Evolutionary conservation across 306 rosid genomes (phyloP), one percentile per base, ranked within the genome.

Genomic region (Macrotyloma uniflorum): DNA sequence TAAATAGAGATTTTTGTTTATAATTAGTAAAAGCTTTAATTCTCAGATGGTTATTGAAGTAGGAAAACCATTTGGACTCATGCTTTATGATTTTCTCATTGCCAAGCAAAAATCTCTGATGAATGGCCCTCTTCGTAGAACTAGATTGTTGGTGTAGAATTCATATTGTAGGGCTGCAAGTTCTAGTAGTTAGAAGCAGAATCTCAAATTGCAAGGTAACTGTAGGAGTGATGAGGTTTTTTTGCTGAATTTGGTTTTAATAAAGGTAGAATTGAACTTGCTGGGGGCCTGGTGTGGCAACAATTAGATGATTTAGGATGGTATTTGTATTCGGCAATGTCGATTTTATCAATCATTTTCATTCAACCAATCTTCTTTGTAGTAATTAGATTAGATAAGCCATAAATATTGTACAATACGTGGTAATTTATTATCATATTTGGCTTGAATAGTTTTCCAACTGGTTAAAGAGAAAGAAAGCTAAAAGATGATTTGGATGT

Each of bases 201-300:
- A 33, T 66, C 66, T 67, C 67, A 58, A 36, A 62, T 58, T 36
- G 8, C 14, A 16, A 20, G 6, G 8, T 36, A 35, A 40, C 5
- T 65, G 49, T 75, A 49, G 65, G 68, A 72, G 16, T 72, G 19
- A 14, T 63, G 19, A 18, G 1, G 15, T 49, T 73, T 63, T n/a
- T 70, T 43, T 38, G 70, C n/a, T 66, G 69, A 74, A 57, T 74
- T 32, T 80, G 53, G 35, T 30, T 32, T 54, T 30, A 33, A 58
- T 22, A 49, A 22, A 32, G 75, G 1, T 74, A n/a, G 28, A 20
- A 26, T n/a, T 67, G 20, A 22, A 67, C 75, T 23, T 65, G 54
- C 23, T 15, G 19, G 62, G 8, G 22, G 6, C 40, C 1, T 73
- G 42, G 64, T 30, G 30, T 20, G 18, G 82, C 38, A 70, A 45